A percentile compares a stretch with the other conserved stretches of the same genome.
Evolutionary conservation across 208 protist genomes (phyloP).

Genomic region (Entamoeba histolytica): DNA sequence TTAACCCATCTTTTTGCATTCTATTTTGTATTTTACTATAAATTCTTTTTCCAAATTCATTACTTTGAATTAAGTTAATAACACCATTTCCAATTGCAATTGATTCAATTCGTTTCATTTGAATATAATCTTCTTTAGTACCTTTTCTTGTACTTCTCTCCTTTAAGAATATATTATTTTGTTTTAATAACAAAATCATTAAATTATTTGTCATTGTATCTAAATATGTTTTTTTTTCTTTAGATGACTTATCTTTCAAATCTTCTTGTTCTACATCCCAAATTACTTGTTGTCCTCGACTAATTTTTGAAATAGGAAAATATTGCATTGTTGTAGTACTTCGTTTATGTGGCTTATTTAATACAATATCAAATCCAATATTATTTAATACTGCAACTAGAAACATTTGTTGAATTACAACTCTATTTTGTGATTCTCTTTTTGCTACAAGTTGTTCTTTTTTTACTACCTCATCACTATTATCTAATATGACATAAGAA

Average conservation of each 20-base stretch:
- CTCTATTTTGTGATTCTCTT: background rate
- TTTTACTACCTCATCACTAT: background rate
- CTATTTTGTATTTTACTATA: background rate
- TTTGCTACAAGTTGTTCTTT: background rate
- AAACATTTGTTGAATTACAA: background rate
- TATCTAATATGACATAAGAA: background rate
- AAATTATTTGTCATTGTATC: background rate
- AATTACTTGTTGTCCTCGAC: background rate
- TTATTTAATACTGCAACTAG: background rate
- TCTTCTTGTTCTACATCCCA: background rate
- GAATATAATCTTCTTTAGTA: background rate
- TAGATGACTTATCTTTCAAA: background rate
- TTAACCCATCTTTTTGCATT: background rate
- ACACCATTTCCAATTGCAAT: background rate
- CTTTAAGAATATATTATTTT: background rate
- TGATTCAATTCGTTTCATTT: background rate
- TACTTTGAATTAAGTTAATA: background rate
- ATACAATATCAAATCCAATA: background rate
- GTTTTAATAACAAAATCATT: background rate
- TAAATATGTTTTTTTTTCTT: background rate
- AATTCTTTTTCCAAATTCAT: background rate
- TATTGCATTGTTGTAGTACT: background rate
- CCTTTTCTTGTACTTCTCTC: background rate
- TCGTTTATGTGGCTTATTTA: background rate
- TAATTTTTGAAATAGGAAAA: background rate